Conservation (phyloP, 139 green algal genomes). For the Astrephomene gubernaculifera region DNA sequence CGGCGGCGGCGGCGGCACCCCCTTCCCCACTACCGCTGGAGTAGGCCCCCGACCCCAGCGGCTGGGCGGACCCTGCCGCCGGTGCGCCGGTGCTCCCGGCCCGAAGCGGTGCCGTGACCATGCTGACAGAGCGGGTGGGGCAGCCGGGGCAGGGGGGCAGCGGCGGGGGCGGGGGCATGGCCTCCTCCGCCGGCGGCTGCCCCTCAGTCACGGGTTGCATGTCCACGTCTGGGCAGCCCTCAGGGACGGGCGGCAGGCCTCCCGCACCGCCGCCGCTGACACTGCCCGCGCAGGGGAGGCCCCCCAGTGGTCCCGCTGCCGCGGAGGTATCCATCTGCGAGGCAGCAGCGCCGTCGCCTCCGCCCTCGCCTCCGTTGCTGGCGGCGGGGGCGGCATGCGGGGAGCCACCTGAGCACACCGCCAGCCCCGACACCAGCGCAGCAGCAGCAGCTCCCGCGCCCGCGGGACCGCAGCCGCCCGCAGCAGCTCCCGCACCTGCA, state of each 20-base stretch:
- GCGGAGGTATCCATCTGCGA: not conserved
- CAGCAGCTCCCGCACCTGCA: not conserved
- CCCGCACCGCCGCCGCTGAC: not conserved
- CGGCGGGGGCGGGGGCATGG: not conserved
- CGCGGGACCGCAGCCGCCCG: not conserved
- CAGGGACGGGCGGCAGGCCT: not conserved
- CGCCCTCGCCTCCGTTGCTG: not conserved
- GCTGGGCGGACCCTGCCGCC: too few relatives aligned
- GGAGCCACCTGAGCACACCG: conserved; percentile 28
- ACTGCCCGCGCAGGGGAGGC: not conserved
- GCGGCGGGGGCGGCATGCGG: not conserved
- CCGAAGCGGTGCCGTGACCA: not conserved
- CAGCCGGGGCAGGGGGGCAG: not conserved
- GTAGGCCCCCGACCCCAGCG: too few relatives aligned
- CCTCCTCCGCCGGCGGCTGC: not conserved
- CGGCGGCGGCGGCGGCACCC: not conserved
- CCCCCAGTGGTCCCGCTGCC: not conserved
- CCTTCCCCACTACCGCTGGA: too few relatives aligned
- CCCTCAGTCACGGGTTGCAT: not conserved
- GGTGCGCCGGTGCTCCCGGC: too few relatives aligned
- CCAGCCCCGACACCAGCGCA: conserved; percentile 30
- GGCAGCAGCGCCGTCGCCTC: not conserved
- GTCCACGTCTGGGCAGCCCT: conserved; percentile 15
- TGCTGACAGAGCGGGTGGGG: not conserved
- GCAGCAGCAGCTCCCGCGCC: conserved; percentile 6